These are phyloP conservation scores for Aspergillus bombycis DNA, from an alignment of 2,329 filamentous ascomycete genomes.

Conservation along the genomic window DNA sequence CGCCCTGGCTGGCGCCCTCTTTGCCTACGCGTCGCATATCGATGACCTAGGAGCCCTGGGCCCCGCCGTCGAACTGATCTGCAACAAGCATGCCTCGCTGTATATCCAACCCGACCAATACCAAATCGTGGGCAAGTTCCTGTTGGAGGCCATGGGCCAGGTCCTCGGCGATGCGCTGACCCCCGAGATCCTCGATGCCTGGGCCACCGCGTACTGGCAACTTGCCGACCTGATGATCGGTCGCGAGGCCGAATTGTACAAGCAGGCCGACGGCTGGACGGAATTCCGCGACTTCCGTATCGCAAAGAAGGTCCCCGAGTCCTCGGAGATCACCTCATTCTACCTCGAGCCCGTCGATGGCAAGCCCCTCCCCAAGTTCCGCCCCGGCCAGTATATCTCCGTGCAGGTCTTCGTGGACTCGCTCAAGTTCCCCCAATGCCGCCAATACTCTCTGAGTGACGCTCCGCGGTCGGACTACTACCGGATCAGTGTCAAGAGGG, in stretches of 20 bases:
- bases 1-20: slow-evolving; percentile 70
- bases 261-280: slow-evolving; percentile 63
- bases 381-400: slow-evolving; percentile 74
- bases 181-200: slow-evolving; percentile 65
- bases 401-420: slow-evolving; percentile 61
- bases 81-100: slow-evolving; percentile 74
- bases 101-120: slow-evolving; percentile 72
- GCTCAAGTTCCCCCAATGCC: slow-evolving; percentile 65
- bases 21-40: slow-evolving; percentile 73
- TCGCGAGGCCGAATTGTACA: slow-evolving; percentile 66
- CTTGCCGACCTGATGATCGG: slow-evolving; percentile 73
- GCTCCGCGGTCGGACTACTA: slow-evolving; percentile 64
- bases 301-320: slow-evolving; percentile 65
- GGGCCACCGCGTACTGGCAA: slow-evolving; percentile 73
- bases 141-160: slow-evolving; percentile 67
- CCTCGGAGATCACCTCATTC: slow-evolving; percentile 71
- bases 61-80: slow-evolving; percentile 67
- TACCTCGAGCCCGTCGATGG: slow-evolving; percentile 67
- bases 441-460: slow-evolving; percentile 75
- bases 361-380: slow-evolving; percentile 63
- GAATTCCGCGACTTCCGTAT: slow-evolving; percentile 71
- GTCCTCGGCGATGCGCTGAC: slow-evolving; percentile 71
- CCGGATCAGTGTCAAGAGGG: slow-evolving; percentile 72
- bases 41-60: slow-evolving; percentile 65
- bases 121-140: slow-evolving; percentile 68